Percentiles rank a stretch among this genome's conserved stretches.
Conservation (phyloP, 2,329 filamentous ascomycete genomes). For the Mycosphaerella arachidis region DNA sequence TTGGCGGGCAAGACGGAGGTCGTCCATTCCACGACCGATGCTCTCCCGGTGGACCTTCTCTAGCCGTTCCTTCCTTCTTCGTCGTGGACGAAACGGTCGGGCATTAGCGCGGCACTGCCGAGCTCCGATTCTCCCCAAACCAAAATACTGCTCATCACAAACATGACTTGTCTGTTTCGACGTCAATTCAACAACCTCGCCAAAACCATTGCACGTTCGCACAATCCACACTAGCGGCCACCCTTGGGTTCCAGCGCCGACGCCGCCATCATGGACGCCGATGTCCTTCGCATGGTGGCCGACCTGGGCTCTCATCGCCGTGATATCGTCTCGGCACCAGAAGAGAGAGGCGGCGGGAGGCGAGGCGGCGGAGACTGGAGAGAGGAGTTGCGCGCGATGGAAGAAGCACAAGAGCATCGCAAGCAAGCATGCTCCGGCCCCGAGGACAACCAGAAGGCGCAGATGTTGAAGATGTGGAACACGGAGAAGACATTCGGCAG, state of each 20-base stretch:
- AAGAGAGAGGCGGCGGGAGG: not conserved
- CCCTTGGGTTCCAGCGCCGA: not conserved
- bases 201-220: not conserved
- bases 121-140: not conserved
- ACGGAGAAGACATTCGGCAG: conserved; percentile 8
- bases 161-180: not conserved
- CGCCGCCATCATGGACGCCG: conserved; percentile 14
- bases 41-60: not conserved
- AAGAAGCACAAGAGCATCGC: not conserved
- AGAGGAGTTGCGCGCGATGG: not conserved
- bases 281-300: conserved; percentile 22
- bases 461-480: conserved; percentile 9
- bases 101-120: not conserved
- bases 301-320: conserved; percentile 23
- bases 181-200: not conserved
- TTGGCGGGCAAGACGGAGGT: not conserved
- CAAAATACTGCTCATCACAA: not conserved
- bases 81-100: not conserved
- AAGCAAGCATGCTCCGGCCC: not conserved
- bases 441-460: not conserved
- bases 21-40: not conserved
- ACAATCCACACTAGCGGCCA: not conserved
- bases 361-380: not conserved
- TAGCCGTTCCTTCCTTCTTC: not conserved
- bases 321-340: conserved; percentile 20